Evolutionary conservation across 73 alveolate species (phyloP).

Genomic region (Paramecium bursaria): DNA sequence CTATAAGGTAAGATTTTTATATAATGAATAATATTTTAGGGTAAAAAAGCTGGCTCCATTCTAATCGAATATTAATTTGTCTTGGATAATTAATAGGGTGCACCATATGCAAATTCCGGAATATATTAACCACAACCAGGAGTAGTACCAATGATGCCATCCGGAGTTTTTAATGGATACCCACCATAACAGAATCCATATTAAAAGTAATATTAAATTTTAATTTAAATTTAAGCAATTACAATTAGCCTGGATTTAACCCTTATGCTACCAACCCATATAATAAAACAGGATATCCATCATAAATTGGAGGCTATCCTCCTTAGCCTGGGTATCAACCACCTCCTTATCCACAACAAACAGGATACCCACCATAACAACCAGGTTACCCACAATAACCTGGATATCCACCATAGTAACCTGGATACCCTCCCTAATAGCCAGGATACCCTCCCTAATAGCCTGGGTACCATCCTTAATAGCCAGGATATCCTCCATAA

Average conservation of each 20-base stretch:
- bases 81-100: conserved; percentile 1
- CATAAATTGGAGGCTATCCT: not conserved
- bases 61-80: not conserved
- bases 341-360: not conserved
- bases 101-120: not conserved
- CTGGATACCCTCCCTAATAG: conserved; percentile 31
- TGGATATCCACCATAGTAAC: conserved; percentile 29
- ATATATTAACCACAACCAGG: not conserved
- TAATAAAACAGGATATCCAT: not conserved
- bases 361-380: not conserved
- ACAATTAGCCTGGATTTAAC: too few relatives aligned
- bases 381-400: conserved; percentile 21
- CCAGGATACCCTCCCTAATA: conserved; percentile 5
- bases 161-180: not conserved
- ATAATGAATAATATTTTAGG: not conserved
- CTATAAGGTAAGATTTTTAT: conserved; percentile 17
- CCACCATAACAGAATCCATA: not conserved
- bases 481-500: conserved; percentile 7
- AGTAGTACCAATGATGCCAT: conserved; percentile 30
- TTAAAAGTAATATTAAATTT: not conserved
- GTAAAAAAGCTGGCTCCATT: conserved; percentile 16
- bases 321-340: conserved; percentile 45
- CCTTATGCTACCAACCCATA: not conserved
- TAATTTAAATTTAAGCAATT: too few relatives aligned
- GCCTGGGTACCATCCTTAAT: not conserved